phyloP scores from a whole-genome alignment of 306 rosid species.

The Quercus variabilis region DNA sequence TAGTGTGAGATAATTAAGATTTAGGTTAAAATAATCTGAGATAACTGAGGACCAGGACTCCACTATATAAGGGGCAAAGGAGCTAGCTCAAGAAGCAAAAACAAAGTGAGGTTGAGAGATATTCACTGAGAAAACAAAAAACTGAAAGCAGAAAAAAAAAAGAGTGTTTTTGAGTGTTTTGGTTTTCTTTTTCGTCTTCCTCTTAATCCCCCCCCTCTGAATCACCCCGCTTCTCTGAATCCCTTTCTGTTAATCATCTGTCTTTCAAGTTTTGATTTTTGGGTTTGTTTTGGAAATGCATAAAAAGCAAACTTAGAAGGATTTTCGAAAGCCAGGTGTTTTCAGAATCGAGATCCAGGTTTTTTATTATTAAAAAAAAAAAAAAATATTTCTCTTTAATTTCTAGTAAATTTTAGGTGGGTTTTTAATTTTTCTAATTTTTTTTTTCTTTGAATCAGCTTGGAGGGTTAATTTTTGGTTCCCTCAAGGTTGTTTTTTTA shows the following conservation, averaged over 20 bases:
- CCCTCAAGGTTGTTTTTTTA: conserved; percentile 47
- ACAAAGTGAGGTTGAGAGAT: conserved; percentile 63
- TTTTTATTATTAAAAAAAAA: conserved; percentile 5
- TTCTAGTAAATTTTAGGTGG: not conserved
- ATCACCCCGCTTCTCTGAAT: conserved; percentile 92
- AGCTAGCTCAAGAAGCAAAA: not conserved
- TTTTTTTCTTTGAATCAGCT: conserved; percentile 25
- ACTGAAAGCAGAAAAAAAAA: not conserved
- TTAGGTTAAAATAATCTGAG: conserved; percentile 11
- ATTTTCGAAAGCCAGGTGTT: conserved; percentile 88
- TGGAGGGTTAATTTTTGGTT: conserved; percentile 71
- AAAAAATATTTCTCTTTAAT: not conserved
- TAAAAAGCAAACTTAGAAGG: conserved; percentile 70
- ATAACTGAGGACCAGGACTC: not conserved
- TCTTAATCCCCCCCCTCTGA: conserved; percentile 36
- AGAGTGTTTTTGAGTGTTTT: not conserved
- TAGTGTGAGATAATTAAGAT: conserved; percentile 26
- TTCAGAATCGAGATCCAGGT: conserved; percentile 99
- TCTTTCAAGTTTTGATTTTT: conserved; percentile 76
- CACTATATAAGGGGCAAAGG: conserved; percentile 31
- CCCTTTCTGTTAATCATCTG: conserved; percentile 99
- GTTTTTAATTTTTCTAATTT: not conserved
- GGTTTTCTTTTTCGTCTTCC: not conserved
- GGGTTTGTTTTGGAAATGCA: conserved; percentile 67
- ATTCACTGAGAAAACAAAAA: not conserved